A percentile compares a stretch with the other conserved stretches of the same genome.
These are phyloP conservation scores for Cupressus sempervirens DNA, from an alignment of 75 land plant species.

Conservation along the genomic window DNA sequence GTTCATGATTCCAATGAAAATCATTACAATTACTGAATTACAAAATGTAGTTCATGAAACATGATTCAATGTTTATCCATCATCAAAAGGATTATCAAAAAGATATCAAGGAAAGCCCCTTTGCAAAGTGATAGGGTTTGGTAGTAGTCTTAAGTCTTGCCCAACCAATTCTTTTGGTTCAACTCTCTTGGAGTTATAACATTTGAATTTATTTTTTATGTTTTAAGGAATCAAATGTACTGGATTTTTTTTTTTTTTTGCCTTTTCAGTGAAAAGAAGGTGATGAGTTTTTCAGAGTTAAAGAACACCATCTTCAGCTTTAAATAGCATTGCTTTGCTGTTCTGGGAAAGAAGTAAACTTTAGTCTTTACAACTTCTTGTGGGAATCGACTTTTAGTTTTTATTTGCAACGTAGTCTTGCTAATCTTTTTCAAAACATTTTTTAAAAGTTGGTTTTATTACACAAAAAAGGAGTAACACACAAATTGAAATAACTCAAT, in stretches of 20 bases:
- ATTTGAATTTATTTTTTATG: background rate
- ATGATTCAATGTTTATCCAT: too few species aligned
- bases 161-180: background rate
- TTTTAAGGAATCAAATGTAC: background rate
- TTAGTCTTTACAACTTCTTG: background rate
- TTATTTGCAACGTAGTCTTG: background rate
- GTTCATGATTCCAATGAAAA: too few species aligned
- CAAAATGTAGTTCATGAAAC: too few species aligned
- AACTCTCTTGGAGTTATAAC: background rate
- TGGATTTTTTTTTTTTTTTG: background rate
- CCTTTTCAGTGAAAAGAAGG: background rate
- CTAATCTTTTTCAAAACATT: background rate
- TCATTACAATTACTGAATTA: too few species aligned
- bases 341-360: background rate
- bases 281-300: background rate
- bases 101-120: background rate
- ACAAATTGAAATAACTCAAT: too few species aligned
- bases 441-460: constrained; percentile 1
- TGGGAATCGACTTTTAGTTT: background rate
- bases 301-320: background rate
- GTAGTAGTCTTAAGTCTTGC: background rate
- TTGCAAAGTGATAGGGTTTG: background rate
- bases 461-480: too few species aligned
- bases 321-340: background rate
- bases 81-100: too few species aligned